These are phyloP conservation scores for Ogataea naganishii DNA, from an alignment of 805 yeast species.

Conservation along the genomic window DNA sequence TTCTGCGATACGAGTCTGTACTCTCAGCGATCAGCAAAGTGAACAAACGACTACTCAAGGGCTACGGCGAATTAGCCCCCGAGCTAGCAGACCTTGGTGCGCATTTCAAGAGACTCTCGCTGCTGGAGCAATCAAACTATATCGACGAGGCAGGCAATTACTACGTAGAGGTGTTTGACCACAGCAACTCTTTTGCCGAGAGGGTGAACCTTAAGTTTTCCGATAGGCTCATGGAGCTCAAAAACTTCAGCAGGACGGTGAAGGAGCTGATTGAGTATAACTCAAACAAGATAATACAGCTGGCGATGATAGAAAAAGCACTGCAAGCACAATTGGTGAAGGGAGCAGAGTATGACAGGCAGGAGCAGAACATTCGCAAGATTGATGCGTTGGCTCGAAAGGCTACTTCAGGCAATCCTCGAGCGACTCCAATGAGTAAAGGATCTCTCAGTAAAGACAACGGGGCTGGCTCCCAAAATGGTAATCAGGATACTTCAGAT, in stretches of 20 bases:
- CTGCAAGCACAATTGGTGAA: slow-evolving; percentile 16
- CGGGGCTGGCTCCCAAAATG: background rate
- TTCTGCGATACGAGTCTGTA: slow-evolving; percentile 23
- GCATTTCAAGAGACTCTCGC: slow-evolving; percentile 42
- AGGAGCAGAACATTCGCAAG: slow-evolving; percentile 21
- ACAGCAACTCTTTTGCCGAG: slow-evolving; percentile 33
- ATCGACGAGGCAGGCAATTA: slow-evolving; percentile 81
- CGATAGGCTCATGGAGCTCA: slow-evolving; percentile 25
- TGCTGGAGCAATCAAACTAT: slow-evolving; percentile 30
- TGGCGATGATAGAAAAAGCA: slow-evolving; percentile 18
- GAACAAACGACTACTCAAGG: slow-evolving; percentile 38
- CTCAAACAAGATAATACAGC: slow-evolving; percentile 24
- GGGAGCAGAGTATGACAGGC: slow-evolving; percentile 17
- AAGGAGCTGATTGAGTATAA: slow-evolving; percentile 25
- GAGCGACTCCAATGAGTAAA: too few species aligned
- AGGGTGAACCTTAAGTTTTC: slow-evolving; percentile 21
- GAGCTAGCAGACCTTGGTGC: slow-evolving; percentile 48
- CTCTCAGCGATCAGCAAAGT: slow-evolving; percentile 24
- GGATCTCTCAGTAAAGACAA: slow-evolving; percentile 4
- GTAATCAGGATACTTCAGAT: background rate
- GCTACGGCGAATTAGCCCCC: slow-evolving; percentile 34
- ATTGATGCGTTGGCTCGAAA: slow-evolving; percentile 22
- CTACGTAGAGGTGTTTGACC: slow-evolving; percentile 82
- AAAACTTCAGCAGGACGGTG: slow-evolving; percentile 21
- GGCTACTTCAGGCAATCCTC: slow-evolving; percentile 13